A percentile compares a stretch with the other conserved stretches of the same genome.
These are phyloP conservation scores for Metschnikowia borealis DNA, from an alignment of 805 yeast species.

Conservation along the genomic window DNA sequence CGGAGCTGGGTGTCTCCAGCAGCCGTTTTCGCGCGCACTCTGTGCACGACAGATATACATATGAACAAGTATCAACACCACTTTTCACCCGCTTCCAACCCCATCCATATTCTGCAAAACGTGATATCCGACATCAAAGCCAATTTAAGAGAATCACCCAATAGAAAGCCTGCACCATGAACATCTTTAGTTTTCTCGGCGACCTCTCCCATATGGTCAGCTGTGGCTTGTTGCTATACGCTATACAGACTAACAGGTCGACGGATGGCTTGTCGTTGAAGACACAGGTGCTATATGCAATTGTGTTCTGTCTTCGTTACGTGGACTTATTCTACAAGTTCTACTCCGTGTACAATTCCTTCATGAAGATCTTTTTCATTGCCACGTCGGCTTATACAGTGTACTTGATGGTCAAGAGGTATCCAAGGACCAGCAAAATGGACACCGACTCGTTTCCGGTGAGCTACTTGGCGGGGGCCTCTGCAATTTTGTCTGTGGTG, in stretches of 20 bases:
- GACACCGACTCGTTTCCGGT: constrained; percentile 70
- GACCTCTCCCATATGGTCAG: constrained; percentile 83
- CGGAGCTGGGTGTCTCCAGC: neutral
- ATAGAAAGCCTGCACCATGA: constrained; percentile 24
- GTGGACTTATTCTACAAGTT: constrained; percentile 56
- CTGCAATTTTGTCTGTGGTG: constrained; percentile 50
- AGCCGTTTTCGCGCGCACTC: constrained; percentile 4
- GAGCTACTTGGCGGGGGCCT: constrained; percentile 63
- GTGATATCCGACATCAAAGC: neutral
- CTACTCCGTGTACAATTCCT: constrained; percentile 66
- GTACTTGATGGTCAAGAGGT: constrained; percentile 61
- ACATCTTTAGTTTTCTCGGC: constrained; percentile 47
- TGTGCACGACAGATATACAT: constrained; percentile 2
- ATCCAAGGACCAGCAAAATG: constrained; percentile 55
- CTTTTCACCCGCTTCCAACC: neutral
- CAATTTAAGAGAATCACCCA: neutral
- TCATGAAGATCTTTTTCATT: constrained; percentile 81
- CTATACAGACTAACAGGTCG: constrained; percentile 61
- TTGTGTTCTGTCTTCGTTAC: constrained; percentile 73
- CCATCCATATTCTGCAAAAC: neutral
- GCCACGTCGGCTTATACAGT: constrained; percentile 71
- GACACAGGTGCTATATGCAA: constrained; percentile 74
- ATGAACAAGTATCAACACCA: constrained; percentile 4
- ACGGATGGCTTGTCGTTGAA: constrained; percentile 84
- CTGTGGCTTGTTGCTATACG: constrained; percentile 67